phyloP scores from a whole-genome alignment of 2,329 filamentous ascomycete genomes.

The Didymella lethalis region DNA sequence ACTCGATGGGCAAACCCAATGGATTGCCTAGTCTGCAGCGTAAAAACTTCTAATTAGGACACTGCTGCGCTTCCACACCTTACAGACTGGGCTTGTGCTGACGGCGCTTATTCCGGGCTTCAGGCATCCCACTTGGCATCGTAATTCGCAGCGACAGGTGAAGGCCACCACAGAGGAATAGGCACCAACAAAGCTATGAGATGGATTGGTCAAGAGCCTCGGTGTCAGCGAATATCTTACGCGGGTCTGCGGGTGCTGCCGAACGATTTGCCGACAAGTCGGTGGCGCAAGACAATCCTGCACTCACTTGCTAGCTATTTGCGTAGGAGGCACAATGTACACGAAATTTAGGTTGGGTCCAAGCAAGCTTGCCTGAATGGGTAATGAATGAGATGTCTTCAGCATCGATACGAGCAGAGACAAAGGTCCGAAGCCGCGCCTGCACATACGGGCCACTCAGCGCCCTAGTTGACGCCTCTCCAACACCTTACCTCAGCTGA shows the following conservation, averaged over 20 bases:
- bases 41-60: neutral
- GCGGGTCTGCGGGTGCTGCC: neutral
- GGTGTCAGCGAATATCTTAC: neutral
- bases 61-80: neutral
- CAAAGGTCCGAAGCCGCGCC: neutral
- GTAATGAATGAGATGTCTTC: neutral
- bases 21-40: neutral
- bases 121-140: neutral
- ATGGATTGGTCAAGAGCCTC: neutral
- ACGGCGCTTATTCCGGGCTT: neutral
- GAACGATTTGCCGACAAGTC: neutral
- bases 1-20: neutral
- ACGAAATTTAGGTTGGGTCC: neutral
- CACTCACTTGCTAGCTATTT: neutral
- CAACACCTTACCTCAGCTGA: conserved; percentile 3
- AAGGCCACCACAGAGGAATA: neutral
- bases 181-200: neutral
- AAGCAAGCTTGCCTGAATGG: neutral
- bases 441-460: neutral
- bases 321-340: neutral
- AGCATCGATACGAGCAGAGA: neutral
- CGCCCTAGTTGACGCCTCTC: neutral
- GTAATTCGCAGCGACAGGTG: neutral
- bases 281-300: neutral
- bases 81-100: neutral